Conservation (phyloP, 768 basidiomycete genomes). For the Suillus lakei region DNA sequence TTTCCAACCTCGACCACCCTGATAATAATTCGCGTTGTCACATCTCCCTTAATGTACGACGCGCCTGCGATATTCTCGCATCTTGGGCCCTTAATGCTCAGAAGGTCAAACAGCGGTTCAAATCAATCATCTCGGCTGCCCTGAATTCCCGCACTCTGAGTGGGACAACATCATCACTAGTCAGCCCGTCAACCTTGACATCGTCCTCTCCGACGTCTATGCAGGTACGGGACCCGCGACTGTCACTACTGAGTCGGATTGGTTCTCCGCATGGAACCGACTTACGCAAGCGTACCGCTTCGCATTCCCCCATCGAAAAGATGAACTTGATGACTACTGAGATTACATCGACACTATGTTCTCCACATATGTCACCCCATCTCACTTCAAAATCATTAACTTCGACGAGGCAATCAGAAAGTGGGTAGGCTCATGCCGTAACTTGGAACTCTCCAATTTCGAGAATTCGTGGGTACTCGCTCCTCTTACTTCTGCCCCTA, state of each 20-base stretch:
- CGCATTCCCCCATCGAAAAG: constrained; percentile 30
- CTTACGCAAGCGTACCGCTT: constrained; percentile 21
- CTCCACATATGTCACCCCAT: constrained; percentile 1
- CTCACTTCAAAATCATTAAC: constrained; percentile 29
- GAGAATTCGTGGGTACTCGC: constrained; percentile 12
- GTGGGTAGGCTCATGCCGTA: constrained; percentile 20
- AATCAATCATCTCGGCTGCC: constrained; percentile 3
- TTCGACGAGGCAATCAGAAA: constrained; percentile 37
- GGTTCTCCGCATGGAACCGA: constrained; percentile 27
- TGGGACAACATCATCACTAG: constrained; percentile 28
- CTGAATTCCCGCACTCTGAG: constrained; percentile 28
- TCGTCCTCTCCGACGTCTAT: constrained; percentile 12
- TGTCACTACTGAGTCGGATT: constrained; percentile 25
- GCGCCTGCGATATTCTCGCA: background rate
- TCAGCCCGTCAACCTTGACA: constrained; percentile 17
- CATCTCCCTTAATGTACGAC: background rate
- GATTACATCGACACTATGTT: constrained; percentile 31
- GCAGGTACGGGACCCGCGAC: background rate
- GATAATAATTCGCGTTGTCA: background rate
- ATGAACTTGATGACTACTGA: constrained; percentile 32
- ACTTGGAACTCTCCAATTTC: constrained; percentile 27
- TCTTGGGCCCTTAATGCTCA: background rate
- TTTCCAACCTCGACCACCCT: background rate
- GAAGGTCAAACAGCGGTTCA: constrained; percentile 5
- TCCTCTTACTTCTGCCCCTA: constrained; percentile 5